Evolutionary conservation across 306 rosid genomes (phyloP).

Genomic region (Acacia crassicarpa): DNA sequence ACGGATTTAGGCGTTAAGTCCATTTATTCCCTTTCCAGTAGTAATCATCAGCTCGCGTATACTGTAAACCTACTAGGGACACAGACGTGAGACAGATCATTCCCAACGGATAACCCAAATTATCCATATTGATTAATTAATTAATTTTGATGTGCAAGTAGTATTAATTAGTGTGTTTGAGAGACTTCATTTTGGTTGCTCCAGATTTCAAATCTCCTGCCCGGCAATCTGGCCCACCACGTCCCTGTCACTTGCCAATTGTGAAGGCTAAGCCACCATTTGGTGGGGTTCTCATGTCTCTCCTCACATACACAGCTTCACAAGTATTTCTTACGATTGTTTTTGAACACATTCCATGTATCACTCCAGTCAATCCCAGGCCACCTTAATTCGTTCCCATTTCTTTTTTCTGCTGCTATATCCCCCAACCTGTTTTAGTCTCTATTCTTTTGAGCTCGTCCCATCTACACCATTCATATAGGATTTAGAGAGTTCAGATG

Average conservation of each 20-base stretch:
- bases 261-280: background rate
- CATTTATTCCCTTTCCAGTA: background rate
- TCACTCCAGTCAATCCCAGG: background rate
- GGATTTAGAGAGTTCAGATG: no score
- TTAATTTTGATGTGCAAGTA: background rate
- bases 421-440: background rate
- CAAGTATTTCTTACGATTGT: background rate
- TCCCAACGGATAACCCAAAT: background rate
- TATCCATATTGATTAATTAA: background rate
- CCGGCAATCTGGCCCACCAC: background rate
- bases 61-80: background rate
- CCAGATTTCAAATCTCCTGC: background rate
- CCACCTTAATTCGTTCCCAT: background rate
- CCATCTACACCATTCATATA: no score
- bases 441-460: no score
- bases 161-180: background rate
- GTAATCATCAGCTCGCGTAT: background rate
- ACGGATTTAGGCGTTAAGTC: background rate
- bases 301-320: background rate
- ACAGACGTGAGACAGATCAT: slow-evolving; percentile 3
- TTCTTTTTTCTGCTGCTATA: background rate
- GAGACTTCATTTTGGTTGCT: background rate
- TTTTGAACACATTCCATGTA: background rate
- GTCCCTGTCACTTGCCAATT: background rate
- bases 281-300: slow-evolving; percentile 3